Base-by-base conservation (phyloP, 495 filamentous ascomycete species). In the Penicillium cataractarum region DNA sequence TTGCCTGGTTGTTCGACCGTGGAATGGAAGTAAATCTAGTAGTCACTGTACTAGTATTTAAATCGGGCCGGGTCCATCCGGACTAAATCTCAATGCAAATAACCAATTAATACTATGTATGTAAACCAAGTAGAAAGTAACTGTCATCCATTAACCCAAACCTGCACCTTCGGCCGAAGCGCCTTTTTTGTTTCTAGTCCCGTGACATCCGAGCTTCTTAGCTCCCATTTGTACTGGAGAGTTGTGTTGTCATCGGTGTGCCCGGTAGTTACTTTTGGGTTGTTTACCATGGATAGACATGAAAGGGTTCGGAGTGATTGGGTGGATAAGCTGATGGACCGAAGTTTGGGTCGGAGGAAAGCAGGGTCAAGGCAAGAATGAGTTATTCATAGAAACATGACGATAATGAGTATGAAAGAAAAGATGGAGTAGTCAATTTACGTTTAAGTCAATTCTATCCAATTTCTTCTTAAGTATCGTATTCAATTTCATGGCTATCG, bases 401-500 rank as follows among this genome's bases (percentile, higher is more conserved):
- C 42, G 8, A 13, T 21, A 46, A 12, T 4, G 42, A 24, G 4
- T 19, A 42, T 13, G 46, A 6, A n/a, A 2, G 13, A 15, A 29
- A 17, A 39, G 13, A 12, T 46, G 42, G 21, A 46, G 8, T 1
- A 19, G n/a, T 9, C 13, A 2, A 21, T 48, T 24, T 24, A 48
- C 10, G 21, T 24, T 0, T 1, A 0, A 26, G 22, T 27, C 22
- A 17, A 49, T 19, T 27, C 46, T 27, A 27, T 17, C 17, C 12
- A 27, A 49, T n/a, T n/a, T n/a, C n/a, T n/a, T n/a, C n/a, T n/a
- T n/a, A n/a, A n/a, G 46, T 15, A 50, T 50, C 46, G 46, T 50
- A 50, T 50, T 26, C 29, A 24, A 50, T 50, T 26, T 50, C 46
- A 50, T 50, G 13, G 46, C 46, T 50, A 50, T 50, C 24, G 46